Evolutionary conservation across 2,329 filamentous ascomycete species (phyloP), one percentile per base, ranked within the genome.

Genomic region (Dactylellina haptotyla): DNA sequence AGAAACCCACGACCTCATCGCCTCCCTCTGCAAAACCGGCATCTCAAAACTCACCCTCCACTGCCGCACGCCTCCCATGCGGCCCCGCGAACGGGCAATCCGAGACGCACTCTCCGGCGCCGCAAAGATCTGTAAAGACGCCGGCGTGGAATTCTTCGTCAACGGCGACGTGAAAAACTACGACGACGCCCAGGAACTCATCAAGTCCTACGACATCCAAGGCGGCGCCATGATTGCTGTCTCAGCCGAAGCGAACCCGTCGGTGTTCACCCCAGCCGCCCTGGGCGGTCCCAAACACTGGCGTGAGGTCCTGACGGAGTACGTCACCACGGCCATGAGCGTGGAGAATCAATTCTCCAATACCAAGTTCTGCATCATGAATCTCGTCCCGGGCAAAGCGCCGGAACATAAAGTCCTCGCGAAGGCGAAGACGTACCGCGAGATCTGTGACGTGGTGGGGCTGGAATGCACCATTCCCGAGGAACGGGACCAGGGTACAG

Each of bases 31-130:
- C 76, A 86, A 85, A 56, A 99, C 95, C 0, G 95, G 95, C 1
- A 98, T 99, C 80, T 95, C 89, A 1, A 93, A 91, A 0, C 83
- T 99, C 75, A 98, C 95, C 0, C 87, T 99, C 0, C 95, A 99
- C 83, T 99, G 95, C 82, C 91, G 95, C 23, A 99, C 95, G 0
- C 94, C 93, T 4, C 92, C 93, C 1, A 99, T 99, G 95, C 87
- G 95, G 37, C 93, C 94, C 1, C 85, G 93, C 51, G 93, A 98
- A 81, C 86, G 88, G 23, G 95, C 94, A 1, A 92, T 98, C 69
- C 87, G 95, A 16, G 89, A 88, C 23, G 93, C 97, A 81, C 84
- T 99, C 73, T 86, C 85, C 67, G 96, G 97, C 91, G 85, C 99
- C 50, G 90, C 87, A 0, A 84, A 88, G 3, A 84, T 97, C 0